phyloP scores from a whole-genome alignment of 108 stramenopile species.

The Nannochloropsis salina region DNA sequence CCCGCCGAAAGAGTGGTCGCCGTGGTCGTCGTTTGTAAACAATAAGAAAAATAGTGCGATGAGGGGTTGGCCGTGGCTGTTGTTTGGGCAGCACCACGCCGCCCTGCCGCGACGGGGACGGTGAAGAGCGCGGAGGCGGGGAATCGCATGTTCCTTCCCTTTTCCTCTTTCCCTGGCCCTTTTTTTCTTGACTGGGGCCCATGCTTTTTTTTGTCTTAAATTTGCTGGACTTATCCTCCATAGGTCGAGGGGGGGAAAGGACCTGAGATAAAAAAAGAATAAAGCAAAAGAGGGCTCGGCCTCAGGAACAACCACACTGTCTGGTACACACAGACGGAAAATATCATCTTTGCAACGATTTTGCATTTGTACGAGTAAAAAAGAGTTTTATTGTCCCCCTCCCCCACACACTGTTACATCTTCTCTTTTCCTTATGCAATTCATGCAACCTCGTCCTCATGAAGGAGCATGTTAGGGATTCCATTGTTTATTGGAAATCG shows the following conservation, averaged over 20 bases:
- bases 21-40: conserved; percentile 98
- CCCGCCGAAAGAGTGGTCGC: conserved; percentile 95
- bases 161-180: not conserved
- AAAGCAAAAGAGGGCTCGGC: not conserved
- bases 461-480: conserved; percentile 94
- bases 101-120: conserved; percentile 15
- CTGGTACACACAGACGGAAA: too few species aligned
- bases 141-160: not conserved
- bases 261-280: not conserved
- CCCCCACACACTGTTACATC: not conserved
- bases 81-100: not conserved
- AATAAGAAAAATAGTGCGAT: not conserved
- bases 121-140: conserved; percentile 22
- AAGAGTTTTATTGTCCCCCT: not conserved
- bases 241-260: not conserved
- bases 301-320: too few species aligned
- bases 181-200: not conserved
- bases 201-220: not conserved
- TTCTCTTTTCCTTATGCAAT: not conserved
- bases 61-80: not conserved
- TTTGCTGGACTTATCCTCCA: not conserved
- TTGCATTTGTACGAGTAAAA: too few species aligned
- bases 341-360: too few species aligned
- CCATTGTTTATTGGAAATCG: conserved; percentile 80
- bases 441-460: conserved; percentile 88